Evolutionary conservation across 2,329 filamentous ascomycete genomes (phyloP).

Genomic region (Alternaria novae-zelandiae): DNA sequence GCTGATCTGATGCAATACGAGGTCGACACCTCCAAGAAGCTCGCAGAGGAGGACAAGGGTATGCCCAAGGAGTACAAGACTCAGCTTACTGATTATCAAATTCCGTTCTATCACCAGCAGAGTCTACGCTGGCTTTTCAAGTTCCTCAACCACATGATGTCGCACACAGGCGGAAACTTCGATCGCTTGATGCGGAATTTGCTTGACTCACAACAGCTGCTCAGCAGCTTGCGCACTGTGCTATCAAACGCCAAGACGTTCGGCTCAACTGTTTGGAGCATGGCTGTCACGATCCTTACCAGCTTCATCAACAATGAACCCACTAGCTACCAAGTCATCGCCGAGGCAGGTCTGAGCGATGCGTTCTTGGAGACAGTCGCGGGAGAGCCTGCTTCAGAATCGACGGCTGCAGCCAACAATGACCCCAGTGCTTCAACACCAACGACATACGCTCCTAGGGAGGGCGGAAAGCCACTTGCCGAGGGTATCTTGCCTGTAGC

Average conservation of each 20-base stretch:
- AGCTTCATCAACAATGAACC: conserved; percentile 99
- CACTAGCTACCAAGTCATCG: conserved; percentile 94
- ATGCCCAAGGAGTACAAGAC: conserved; percentile 77
- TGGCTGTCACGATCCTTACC: conserved; percentile 87
- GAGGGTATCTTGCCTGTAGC: conserved; percentile 82
- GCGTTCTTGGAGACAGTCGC: conserved; percentile 84
- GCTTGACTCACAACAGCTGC: conserved; percentile 87
- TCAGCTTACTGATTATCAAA: conserved; percentile 86
- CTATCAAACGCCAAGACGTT: conserved; percentile 80
- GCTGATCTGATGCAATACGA: conserved; percentile 85
- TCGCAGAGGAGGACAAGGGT: conserved; percentile 72
- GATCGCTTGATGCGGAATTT: conserved; percentile 90
- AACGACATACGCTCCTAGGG: conserved; percentile 29
- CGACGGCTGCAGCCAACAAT: conserved; percentile 23
- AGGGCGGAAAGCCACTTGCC: conserved; percentile 54
- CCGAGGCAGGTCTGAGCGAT: conserved; percentile 88
- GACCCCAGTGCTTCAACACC: conserved; percentile 17
- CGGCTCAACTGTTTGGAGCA: conserved; percentile 95
- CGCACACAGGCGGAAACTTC: conserved; percentile 80
- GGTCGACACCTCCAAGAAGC: conserved; percentile 71
- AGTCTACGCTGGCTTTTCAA: conserved; percentile 93
- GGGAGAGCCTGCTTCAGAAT: conserved; percentile 38
- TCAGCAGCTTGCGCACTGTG: conserved; percentile 79
- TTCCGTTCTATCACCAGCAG: conserved; percentile 92
- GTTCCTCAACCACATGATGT: conserved; percentile 94